Evolutionary conservation across 2,329 filamentous ascomycete genomes (phyloP).

Genomic region (Pyricularia sp.): DNA sequence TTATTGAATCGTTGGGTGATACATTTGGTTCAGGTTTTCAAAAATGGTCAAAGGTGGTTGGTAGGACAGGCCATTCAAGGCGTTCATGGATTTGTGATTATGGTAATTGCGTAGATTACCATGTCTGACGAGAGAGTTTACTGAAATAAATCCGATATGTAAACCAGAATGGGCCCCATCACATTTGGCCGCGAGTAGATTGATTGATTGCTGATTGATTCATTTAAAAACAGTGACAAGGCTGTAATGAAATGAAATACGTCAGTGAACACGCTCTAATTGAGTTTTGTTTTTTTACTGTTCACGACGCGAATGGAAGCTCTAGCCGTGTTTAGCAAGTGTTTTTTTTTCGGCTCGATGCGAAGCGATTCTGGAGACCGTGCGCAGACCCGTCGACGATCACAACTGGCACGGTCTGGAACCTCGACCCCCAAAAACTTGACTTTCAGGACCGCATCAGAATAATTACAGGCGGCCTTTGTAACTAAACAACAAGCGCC

Average conservation of each 20-base stretch:
- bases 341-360: background rate
- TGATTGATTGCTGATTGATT: background rate
- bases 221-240: background rate
- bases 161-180: background rate
- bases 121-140: background rate
- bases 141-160: background rate
- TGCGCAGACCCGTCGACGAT: background rate
- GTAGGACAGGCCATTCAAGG: background rate
- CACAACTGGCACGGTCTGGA: background rate
- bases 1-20: background rate
- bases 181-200: background rate
- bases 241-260: background rate
- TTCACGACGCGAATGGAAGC: background rate
- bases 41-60: background rate
- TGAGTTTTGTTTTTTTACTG: background rate
- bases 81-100: background rate
- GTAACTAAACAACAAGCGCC: background rate
- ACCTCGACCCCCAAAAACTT: background rate
- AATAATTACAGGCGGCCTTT: background rate
- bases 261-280: background rate
- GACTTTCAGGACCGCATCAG: background rate
- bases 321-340: background rate
- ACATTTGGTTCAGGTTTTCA: background rate
- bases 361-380: background rate
- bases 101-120: background rate